These are phyloP conservation scores for Luvunga scandens DNA, from an alignment of 345 rosid species.

Conservation along the genomic window DNA sequence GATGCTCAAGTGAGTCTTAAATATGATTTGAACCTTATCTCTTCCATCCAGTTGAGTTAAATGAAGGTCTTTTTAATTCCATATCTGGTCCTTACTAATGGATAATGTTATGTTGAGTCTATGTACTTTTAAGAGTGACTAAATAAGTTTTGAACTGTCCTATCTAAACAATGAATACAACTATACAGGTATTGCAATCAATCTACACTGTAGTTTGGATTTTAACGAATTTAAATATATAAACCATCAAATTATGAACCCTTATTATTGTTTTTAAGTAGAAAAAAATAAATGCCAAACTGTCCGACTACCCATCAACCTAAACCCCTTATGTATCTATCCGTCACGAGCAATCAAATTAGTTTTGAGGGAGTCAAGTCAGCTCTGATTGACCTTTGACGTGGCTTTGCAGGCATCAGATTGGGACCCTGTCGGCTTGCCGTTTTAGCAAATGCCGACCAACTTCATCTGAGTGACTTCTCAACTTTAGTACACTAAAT, in stretches of 20 bases:
- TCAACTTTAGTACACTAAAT: neutral
- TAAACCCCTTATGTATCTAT: no score
- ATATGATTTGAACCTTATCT: neutral
- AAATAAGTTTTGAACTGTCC: neutral
- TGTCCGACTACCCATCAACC: no score
- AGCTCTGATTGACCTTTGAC: no score
- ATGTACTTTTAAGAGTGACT: neutral
- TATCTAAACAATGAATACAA: neutral
- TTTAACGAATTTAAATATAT: no score
- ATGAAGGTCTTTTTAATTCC: neutral
- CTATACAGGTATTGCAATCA: neutral
- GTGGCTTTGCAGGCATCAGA: no score
- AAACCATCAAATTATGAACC: neutral
- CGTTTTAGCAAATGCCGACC: no score
- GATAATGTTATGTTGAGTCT: neutral
- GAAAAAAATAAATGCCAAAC: neutral
- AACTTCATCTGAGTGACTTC: no score
- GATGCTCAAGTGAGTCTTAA: conserved; percentile 70
- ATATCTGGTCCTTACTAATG: neutral
- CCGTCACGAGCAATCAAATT: no score
- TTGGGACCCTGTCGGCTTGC: no score
- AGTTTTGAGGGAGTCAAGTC: no score
- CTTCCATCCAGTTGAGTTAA: neutral
- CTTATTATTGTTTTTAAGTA: neutral
- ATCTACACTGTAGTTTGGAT: neutral